Percentiles rank a stretch among this genome's conserved stretches.
Evolutionary conservation across 371 early-diverging fungal species (phyloP).

Genomic region (Apophysomyces ossiformis): DNA sequence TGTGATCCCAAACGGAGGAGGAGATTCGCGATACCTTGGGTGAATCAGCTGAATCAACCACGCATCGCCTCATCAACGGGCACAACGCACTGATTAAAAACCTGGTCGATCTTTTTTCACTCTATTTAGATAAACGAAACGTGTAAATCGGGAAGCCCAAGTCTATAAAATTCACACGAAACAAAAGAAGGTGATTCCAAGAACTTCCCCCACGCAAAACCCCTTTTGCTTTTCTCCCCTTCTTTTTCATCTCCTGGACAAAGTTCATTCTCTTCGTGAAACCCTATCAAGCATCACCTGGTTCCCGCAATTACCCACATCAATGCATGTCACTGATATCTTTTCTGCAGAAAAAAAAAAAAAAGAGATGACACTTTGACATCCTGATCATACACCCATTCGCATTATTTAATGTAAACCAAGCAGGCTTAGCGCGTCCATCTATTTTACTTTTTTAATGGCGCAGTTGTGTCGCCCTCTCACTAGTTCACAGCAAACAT

Average conservation of each 20-base stretch:
- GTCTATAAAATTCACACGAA: neutral
- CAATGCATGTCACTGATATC: too few relatives aligned
- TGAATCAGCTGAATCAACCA: slow-evolving; percentile 1
- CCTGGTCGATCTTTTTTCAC: slow-evolving; percentile 2
- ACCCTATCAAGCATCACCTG: too few relatives aligned
- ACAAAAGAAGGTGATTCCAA: too few relatives aligned
- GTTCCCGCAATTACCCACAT: too few relatives aligned
- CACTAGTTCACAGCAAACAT: neutral
- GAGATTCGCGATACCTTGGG: neutral
- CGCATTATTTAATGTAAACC: neutral
- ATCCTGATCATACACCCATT: neutral
- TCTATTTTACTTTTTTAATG: neutral
- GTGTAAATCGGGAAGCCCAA: neutral
- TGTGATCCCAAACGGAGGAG: slow-evolving; percentile 1
- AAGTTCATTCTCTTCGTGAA: too few relatives aligned
- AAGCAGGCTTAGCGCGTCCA: neutral
- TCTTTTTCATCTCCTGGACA: neutral
- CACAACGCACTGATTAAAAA: slow-evolving; percentile 4
- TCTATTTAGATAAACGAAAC: neutral
- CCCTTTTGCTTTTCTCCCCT: neutral
- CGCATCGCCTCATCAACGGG: slow-evolving; percentile 6
- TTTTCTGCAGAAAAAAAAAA: neutral
- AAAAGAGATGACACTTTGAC: neutral
- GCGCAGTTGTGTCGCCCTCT: slow-evolving; percentile 7
- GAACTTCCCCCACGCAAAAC: neutral